These are phyloP conservation scores for Porcisia hertigi DNA, from an alignment of 208 protist species.

Conservation along the genomic window DNA sequence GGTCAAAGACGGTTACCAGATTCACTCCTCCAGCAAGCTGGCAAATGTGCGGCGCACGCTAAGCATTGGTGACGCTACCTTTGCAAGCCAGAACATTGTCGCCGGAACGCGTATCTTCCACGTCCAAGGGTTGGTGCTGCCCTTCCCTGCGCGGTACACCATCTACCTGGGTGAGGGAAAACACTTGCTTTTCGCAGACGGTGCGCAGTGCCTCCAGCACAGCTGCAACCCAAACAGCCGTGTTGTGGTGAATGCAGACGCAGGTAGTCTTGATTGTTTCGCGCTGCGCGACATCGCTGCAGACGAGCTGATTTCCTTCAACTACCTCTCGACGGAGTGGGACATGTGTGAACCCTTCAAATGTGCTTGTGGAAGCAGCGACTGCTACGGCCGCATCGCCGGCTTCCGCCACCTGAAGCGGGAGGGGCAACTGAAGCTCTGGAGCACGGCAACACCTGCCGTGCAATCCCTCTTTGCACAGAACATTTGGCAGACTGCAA, in stretches of 20 bases:
- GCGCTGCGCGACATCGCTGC: conserved; percentile 58
- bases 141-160: conserved; percentile 85
- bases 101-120: conserved; percentile 67
- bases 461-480: conserved; percentile 66
- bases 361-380: conserved; percentile 60
- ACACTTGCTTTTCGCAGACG: conserved; percentile 77
- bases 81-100: conserved; percentile 51
- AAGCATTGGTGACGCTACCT: conserved; percentile 65
- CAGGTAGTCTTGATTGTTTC: conserved; percentile 65
- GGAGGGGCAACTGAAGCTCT: conserved; percentile 58
- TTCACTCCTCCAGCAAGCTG: conserved; percentile 41
- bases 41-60: conserved; percentile 41
- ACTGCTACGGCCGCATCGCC: conserved; percentile 63
- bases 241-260: conserved; percentile 68
- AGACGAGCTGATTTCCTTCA: conserved; percentile 77
- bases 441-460: conserved; percentile 53
- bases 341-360: conserved; percentile 82
- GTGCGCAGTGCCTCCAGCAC: conserved; percentile 81
- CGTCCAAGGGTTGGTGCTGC: conserved; percentile 71
- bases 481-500: conserved; percentile 43
- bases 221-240: conserved; percentile 81
- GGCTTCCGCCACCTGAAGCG: conserved; percentile 68
- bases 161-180: conserved; percentile 79
- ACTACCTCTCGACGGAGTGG: conserved; percentile 91
- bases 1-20: conserved; percentile 34